These are phyloP conservation scores for Eucalyptus pumila DNA, from an alignment of 345 rosid species.

Conservation along the genomic window DNA sequence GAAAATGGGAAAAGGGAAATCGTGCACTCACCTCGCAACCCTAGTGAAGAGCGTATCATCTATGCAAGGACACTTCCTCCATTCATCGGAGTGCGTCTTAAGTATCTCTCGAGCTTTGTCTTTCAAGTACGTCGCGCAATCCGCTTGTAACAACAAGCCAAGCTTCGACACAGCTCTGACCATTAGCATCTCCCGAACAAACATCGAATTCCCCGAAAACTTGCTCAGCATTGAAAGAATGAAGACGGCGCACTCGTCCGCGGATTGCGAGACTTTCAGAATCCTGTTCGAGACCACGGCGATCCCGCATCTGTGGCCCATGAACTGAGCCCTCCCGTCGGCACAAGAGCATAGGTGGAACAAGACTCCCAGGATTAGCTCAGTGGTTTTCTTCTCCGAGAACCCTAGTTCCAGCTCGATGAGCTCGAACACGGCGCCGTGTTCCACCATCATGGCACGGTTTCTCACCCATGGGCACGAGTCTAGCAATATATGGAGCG, in stretches of 20 bases:
- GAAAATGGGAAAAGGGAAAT: neutral
- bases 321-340: constrained; percentile 55
- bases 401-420: constrained; percentile 49
- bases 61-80: constrained; percentile 53
- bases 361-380: constrained; percentile 41
- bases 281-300: constrained; percentile 50
- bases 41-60: constrained; percentile 8
- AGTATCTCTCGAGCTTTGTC: constrained; percentile 43
- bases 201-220: constrained; percentile 26
- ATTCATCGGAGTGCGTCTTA: constrained; percentile 30
- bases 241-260: constrained; percentile 40
- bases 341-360: constrained; percentile 58
- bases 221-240: constrained; percentile 35
- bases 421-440: constrained; percentile 40
- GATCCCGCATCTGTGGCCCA: constrained; percentile 39
- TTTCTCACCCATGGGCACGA: constrained; percentile 53
- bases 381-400: constrained; percentile 27
- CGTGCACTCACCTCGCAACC: neutral
- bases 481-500: constrained; percentile 28
- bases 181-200: constrained; percentile 45
- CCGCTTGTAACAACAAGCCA: constrained; percentile 28
- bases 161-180: constrained; percentile 55
- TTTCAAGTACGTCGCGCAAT: constrained; percentile 27
- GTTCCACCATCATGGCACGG: constrained; percentile 34
- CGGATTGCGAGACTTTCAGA: constrained; percentile 29